Conservation (phyloP, 2,329 filamentous ascomycete genomes). For the Mollisiaceae sp. region DNA sequence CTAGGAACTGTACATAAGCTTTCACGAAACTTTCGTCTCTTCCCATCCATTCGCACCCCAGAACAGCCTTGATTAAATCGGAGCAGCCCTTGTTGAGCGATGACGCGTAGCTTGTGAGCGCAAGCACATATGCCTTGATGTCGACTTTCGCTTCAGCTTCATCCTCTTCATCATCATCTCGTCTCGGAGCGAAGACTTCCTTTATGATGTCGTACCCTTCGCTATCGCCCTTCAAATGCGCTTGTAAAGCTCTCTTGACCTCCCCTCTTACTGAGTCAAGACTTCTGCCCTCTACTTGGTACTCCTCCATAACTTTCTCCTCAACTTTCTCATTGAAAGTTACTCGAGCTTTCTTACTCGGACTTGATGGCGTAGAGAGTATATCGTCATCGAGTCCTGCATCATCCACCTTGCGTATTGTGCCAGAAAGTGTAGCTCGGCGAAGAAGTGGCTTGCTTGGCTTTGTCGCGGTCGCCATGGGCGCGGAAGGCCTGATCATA, state of each 20-base stretch:
- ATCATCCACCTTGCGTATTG: slow-evolving; percentile 38
- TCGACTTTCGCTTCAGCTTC: slow-evolving; percentile 40
- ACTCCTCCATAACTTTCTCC: slow-evolving; percentile 41
- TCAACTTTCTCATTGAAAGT: slow-evolving; percentile 43
- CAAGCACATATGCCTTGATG: slow-evolving; percentile 64
- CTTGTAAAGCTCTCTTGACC: slow-evolving; percentile 52
- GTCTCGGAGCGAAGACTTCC: slow-evolving; percentile 52
- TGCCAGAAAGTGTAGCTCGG: slow-evolving; percentile 36
- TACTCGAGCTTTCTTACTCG: slow-evolving; percentile 40
- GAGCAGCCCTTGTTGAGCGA: slow-evolving; percentile 64
- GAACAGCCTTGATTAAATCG: slow-evolving; percentile 61
- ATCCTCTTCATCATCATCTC: slow-evolving; percentile 31
- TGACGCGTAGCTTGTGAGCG: slow-evolving; percentile 66
- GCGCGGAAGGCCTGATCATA: slow-evolving; percentile 20
- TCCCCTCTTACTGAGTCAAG: slow-evolving; percentile 39
- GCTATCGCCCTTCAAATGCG: slow-evolving; percentile 60
- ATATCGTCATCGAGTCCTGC: slow-evolving; percentile 37
- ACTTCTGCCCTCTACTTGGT: slow-evolving; percentile 34
- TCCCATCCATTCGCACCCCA: slow-evolving; percentile 69
- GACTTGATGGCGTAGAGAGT: slow-evolving; percentile 33
- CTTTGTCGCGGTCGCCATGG: slow-evolving; percentile 27
- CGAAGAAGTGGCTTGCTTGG: slow-evolving; percentile 40
- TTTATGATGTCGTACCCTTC: slow-evolving; percentile 67
- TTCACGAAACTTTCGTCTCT: slow-evolving; percentile 69
- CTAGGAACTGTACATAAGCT: slow-evolving; percentile 71